Base-by-base conservation (phyloP, 2,329 filamentous ascomycete species). In the Fusarium sp. region DNA sequence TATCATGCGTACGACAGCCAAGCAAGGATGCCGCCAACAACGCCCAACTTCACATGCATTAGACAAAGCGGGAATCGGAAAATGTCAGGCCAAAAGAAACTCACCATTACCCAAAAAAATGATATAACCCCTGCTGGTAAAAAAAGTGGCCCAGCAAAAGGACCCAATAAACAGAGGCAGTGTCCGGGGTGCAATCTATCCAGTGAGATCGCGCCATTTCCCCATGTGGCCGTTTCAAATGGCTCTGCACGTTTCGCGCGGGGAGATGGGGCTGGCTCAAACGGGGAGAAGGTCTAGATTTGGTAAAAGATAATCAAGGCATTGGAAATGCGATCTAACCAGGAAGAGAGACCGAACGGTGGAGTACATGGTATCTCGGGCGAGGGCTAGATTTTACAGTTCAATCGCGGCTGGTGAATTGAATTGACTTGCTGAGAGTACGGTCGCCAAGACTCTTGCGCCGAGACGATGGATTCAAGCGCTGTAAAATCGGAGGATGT, bases 171-270 rank as follows among this genome's bases (percentile, higher is more conserved):
- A 36, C 42, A 35, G 59, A 39, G 16, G 33, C 53, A 53, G 64
- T 54, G 36, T 53, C 44, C 12, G 38, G 54, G 59, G 38, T 59
- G 41, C 18, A 26, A 71, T 71, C 41, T 48, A 15, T 4, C 70
- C 70, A 63, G 60, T 73, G 24, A 73, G 30, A 73, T 50, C 20
- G 28, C 56, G 24, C 61, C 61, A 51, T 68, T 68, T 47, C 70
- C 70, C 70, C 70, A 73, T 73, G 70, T 73, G 70, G 57, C 44
- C 70, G 61, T 71, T 72, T 41, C 57, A 68, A 59, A 45, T 53
- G 63, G 57, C 64, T 33, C 67, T 31, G 28, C 39, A 45, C 55
- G 51, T 54, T 72, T 65, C 31, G 56, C 35, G 62, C 33, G 70
- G 53, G 65, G 41, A 51, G 44, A 50, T 28, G 35, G 47, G 38